A percentile compares a stretch with the other conserved stretches of the same genome.
Conservation (phyloP, 2,329 filamentous ascomycete species). For the Colletotrichum euphorbiae region DNA sequence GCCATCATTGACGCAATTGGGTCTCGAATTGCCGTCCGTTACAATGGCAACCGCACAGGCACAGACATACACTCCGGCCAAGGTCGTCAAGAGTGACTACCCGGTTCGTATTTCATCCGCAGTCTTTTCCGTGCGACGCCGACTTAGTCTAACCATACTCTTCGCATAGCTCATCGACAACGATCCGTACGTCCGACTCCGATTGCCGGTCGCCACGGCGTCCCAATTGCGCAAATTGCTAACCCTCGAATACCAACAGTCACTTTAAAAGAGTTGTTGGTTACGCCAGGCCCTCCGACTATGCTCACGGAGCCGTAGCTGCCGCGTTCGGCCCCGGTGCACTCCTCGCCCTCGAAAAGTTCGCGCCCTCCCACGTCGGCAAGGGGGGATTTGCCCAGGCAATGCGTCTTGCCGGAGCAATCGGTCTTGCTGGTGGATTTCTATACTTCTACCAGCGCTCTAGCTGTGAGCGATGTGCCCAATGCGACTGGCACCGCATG, state of each 20-base stretch:
- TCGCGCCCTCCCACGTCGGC: slow-evolving; percentile 86
- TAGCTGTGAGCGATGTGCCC: slow-evolving; percentile 69
- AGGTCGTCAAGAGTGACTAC: slow-evolving; percentile 84
- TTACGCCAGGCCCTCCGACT: slow-evolving; percentile 90
- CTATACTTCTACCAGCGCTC: slow-evolving; percentile 88
- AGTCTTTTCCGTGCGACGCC: slow-evolving; percentile 34
- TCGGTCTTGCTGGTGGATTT: slow-evolving; percentile 83
- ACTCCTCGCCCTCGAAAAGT: slow-evolving; percentile 83
- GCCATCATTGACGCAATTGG: slow-evolving; percentile 27
- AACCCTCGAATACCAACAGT: slow-evolving; percentile 57
- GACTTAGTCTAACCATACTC: slow-evolving; percentile 40
- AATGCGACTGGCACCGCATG: background rate
- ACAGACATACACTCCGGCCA: slow-evolving; percentile 71
- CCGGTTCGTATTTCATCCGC: slow-evolving; percentile 72
- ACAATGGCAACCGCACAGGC: slow-evolving; percentile 45
- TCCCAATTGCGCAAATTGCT: slow-evolving; percentile 1
- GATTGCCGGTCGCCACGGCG: background rate
- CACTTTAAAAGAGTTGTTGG: slow-evolving; percentile 90
- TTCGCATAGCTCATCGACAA: slow-evolving; percentile 91
- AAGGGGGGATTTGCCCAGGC: slow-evolving; percentile 84
- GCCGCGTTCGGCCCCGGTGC: slow-evolving; percentile 79
- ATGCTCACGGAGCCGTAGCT: slow-evolving; percentile 74
- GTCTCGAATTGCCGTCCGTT: slow-evolving; percentile 27
- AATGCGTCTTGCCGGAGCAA: slow-evolving; percentile 80
- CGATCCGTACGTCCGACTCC: slow-evolving; percentile 69